Evolutionary conservation across 2,329 filamentous ascomycete genomes (phyloP).

Genomic region (Xylaria digitata): DNA sequence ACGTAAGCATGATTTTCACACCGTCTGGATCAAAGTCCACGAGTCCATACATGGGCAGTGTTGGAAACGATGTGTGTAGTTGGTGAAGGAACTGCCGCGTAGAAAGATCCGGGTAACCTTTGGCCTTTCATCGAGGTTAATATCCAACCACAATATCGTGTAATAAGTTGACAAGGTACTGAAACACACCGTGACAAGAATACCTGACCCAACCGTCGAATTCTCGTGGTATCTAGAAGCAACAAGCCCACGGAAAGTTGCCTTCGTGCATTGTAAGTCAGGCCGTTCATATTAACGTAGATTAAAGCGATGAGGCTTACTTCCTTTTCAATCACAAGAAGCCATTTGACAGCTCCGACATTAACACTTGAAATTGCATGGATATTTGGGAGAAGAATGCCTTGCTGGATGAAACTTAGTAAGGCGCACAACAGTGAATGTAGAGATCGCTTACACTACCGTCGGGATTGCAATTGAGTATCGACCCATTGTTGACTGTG

Average conservation of each 20-base stretch:
- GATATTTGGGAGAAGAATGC: constrained; percentile 68
- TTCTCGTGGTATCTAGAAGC: constrained; percentile 65
- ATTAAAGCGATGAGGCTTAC: constrained; percentile 52
- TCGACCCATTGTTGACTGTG: constrained; percentile 47
- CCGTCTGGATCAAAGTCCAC: constrained; percentile 84
- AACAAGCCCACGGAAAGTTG: constrained; percentile 77
- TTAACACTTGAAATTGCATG: constrained; percentile 62
- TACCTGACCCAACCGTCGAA: constrained; percentile 63
- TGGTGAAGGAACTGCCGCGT: constrained; percentile 73
- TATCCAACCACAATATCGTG: not conserved
- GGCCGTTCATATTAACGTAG: not conserved
- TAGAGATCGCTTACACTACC: constrained; percentile 46
- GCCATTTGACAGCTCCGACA: constrained; percentile 66
- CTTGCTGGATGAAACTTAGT: constrained; percentile 55
- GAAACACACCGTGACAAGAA: constrained; percentile 72
- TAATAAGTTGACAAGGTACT: not conserved
- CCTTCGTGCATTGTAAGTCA: constrained; percentile 58
- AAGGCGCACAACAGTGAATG: not conserved
- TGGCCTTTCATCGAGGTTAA: constrained; percentile 65
- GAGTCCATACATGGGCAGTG: constrained; percentile 70
- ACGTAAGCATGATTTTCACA: constrained; percentile 77
- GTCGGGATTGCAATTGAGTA: constrained; percentile 46
- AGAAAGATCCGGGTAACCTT: constrained; percentile 82
- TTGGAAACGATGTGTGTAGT: constrained; percentile 60
- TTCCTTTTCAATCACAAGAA: constrained; percentile 84